Percentiles rank a stretch among this genome's conserved stretches.
Evolutionary conservation across 805 yeast genomes (phyloP).

Genomic region (Komagataella pseudopastoris): DNA sequence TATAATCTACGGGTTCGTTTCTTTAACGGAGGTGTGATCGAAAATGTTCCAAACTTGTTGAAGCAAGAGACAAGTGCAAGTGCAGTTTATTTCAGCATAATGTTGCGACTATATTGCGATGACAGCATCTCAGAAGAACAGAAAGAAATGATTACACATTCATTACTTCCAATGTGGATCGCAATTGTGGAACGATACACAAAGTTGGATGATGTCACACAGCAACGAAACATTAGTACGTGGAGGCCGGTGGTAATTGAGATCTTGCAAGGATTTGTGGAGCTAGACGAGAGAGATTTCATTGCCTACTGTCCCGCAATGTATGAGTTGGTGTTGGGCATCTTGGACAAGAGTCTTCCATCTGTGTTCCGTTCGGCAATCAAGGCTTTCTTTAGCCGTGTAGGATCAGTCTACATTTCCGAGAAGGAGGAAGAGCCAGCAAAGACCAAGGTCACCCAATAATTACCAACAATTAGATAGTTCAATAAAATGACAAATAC

Average conservation of each 20-base stretch:
- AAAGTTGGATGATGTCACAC: slow-evolving; percentile 64
- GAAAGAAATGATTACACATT: slow-evolving; percentile 36
- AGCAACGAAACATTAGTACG: slow-evolving; percentile 63
- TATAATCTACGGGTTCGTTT: slow-evolving; percentile 76
- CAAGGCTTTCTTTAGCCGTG: slow-evolving; percentile 40
- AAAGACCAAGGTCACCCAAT: neutral
- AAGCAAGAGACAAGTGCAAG: slow-evolving; percentile 88
- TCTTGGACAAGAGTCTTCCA: slow-evolving; percentile 48
- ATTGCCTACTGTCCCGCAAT: slow-evolving; percentile 39
- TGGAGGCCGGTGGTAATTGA: slow-evolving; percentile 92
- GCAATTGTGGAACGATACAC: slow-evolving; percentile 59
- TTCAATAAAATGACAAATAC: neutral
- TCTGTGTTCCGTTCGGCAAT: slow-evolving; percentile 50
- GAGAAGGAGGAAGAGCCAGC: slow-evolving; percentile 4
- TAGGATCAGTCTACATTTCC: slow-evolving; percentile 25
- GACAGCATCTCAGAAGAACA: slow-evolving; percentile 32
- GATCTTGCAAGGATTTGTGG: slow-evolving; percentile 69
- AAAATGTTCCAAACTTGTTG: slow-evolving; percentile 79
- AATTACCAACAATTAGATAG: neutral
- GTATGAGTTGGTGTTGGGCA: slow-evolving; percentile 42
- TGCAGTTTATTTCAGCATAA: slow-evolving; percentile 69
- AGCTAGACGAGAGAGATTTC: slow-evolving; percentile 66
- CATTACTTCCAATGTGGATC: slow-evolving; percentile 55
- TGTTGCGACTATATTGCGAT: slow-evolving; percentile 71
- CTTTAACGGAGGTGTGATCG: slow-evolving; percentile 87